Evolutionary conservation across 176 grass and related monocot species (phyloP), one percentile per base, ranked within the genome.

Genomic region (Triticum monococcum): DNA sequence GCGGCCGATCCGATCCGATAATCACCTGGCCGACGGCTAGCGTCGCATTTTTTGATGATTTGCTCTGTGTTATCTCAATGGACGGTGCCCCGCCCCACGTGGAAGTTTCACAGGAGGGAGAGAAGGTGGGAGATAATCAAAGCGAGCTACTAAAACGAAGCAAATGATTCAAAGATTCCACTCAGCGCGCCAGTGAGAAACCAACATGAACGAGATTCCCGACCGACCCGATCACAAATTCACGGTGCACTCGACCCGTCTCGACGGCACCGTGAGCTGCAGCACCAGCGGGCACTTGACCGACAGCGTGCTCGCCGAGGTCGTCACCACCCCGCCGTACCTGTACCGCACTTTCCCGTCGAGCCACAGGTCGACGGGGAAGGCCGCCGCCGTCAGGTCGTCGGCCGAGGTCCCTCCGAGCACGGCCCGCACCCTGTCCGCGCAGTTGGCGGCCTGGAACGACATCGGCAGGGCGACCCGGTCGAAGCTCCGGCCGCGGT

Each of bases 361-460:
- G 30, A 89, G 23, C 87, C 87, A 89, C 52, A 92, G 37, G 31
- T 87, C 74, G n/a, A 92, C 68, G 25, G 87, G 81, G 30, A 87
- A 77, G 10, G 72, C 48, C 35, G 37, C 28, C 2, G 31, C 28
- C 5, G 2, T 20, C 5, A 5, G 17, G 20, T 7, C 2, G 5
- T 35, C 38, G 2, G 4, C 18, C 9, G 72, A 86, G n/a, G 12
- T 74, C 64, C 83, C 90, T 13, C 6, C 20, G 48, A 92, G 72
- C 71, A 73, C 72, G 43, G 86, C 50, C 7, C 35, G 74, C 87
- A 79, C 61, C 12, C 43, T 24, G 64, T 81, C 79, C 24, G 36
- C 22, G 16, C 5, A 45, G 25, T 63, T 68, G 10, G 26, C 71
- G 64, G 65, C 64, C 78, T 88, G 86, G 83, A 78, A 92, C 64